phyloP scores from a whole-genome alignment of 805 yeast species.

The Hanseniaspora lachancei region DNA sequence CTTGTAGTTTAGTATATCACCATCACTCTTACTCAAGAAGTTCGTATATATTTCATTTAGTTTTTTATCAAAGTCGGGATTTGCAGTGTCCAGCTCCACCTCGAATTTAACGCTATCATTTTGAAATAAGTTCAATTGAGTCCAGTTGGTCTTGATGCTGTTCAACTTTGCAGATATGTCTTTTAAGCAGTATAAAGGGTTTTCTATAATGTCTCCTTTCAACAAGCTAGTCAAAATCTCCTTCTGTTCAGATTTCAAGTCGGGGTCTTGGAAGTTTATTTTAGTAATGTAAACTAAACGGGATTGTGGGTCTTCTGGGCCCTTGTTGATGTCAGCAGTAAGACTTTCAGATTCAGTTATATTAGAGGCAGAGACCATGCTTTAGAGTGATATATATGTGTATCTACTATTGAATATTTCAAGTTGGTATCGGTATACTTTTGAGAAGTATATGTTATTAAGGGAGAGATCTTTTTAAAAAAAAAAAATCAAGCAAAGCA shows the following conservation, averaged over 20 bases:
- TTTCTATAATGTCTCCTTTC: conserved; percentile 2
- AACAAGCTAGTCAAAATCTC: neutral
- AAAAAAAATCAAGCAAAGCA: too few relatives aligned
- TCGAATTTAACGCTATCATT: neutral
- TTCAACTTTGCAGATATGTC: neutral
- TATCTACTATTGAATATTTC: too few relatives aligned
- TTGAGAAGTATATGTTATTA: too few relatives aligned
- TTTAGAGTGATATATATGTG: too few relatives aligned
- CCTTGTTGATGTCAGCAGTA: neutral
- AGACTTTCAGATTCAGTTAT: neutral
- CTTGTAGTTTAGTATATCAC: neutral
- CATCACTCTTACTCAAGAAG: neutral
- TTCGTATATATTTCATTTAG: neutral
- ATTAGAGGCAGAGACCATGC: neutral
- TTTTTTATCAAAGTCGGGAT: neutral
- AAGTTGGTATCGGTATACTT: too few relatives aligned
- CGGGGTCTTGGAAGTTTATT: conserved; percentile 1
- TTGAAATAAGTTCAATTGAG: neutral
- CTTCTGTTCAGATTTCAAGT: neutral
- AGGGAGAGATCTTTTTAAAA: too few relatives aligned
- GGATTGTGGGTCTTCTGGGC: neutral
- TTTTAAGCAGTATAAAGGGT: neutral
- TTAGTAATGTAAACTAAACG: conserved; percentile 1
- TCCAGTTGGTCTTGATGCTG: neutral
- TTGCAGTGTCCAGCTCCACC: neutral